A percentile compares a stretch with the other conserved stretches of the same genome.
phyloP scores from a whole-genome alignment of 371 early-diverging fungal species.

The Haplosporangium sp. region DNA sequence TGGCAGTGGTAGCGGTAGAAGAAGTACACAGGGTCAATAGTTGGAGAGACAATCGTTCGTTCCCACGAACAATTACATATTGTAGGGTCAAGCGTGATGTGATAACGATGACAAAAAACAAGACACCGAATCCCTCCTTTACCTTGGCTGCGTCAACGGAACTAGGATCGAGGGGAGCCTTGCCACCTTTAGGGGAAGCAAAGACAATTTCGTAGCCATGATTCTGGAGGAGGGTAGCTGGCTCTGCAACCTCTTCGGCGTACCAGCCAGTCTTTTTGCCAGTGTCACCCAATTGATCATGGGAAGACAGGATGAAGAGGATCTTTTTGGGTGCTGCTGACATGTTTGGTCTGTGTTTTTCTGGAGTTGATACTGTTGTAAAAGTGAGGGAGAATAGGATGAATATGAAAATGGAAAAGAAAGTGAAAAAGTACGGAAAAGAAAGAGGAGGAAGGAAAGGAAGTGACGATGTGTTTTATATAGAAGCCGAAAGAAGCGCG shows the following conservation, averaged over 20 bases:
- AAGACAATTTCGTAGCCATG: conserved; percentile 57
- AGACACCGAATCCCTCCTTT: conserved; percentile 23
- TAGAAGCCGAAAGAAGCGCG: no score
- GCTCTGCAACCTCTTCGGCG: conserved; percentile 58
- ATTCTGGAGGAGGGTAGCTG: conserved; percentile 48
- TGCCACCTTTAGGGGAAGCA: conserved; percentile 62
- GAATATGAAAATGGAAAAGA: neutral
- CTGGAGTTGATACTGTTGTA: no score
- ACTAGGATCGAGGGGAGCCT: conserved; percentile 58
- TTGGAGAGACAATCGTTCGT: no score
- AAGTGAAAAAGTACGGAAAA: neutral
- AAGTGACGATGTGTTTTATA: no score
- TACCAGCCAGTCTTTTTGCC: conserved; percentile 39
- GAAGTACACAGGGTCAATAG: no score
- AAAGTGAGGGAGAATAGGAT: neutral
- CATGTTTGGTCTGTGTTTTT: neutral
- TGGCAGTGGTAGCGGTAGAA: no score
- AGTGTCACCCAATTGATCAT: conserved; percentile 32
- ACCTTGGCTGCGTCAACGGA: conserved; percentile 56
- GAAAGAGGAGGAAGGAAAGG: no score
- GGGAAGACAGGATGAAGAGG: conserved; percentile 43
- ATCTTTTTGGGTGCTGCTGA: conserved; percentile 23
- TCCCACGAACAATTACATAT: conserved; percentile 8
- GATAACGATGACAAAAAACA: neutral
- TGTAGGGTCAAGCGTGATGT: no score